These are phyloP conservation scores for Metschnikowia koreensis DNA, from an alignment of 805 yeast species.

Conservation along the genomic window DNA sequence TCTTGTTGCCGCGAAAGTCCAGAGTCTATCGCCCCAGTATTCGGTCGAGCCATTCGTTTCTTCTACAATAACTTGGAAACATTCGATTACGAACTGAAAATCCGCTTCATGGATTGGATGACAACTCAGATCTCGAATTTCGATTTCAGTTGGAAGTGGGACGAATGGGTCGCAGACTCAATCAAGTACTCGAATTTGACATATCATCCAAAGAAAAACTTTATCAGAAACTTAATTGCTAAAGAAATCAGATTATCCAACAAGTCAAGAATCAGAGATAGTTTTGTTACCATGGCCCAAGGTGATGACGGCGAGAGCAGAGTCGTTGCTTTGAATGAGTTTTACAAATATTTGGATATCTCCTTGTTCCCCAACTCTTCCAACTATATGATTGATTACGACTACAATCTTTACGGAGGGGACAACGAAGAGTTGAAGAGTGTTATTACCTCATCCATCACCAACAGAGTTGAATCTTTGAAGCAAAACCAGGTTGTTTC, in stretches of 20 bases:
- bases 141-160: conserved; percentile 97
- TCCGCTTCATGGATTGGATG: conserved; percentile 85
- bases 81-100: conserved; percentile 70
- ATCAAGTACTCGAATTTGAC: conserved; percentile 40
- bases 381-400: conserved; percentile 33
- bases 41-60: conserved; percentile 84
- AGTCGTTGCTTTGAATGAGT: conserved; percentile 32
- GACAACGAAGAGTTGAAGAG: conserved; percentile 26
- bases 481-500: conserved; percentile 22
- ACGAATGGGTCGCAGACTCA: conserved; percentile 78
- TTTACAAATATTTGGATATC: conserved; percentile 38
- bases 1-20: conserved; percentile 80
- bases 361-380: conserved; percentile 31
- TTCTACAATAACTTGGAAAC: conserved; percentile 65
- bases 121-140: conserved; percentile 90
- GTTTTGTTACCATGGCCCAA: conserved; percentile 46
- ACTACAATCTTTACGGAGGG: conserved; percentile 34
- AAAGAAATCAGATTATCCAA: conserved; percentile 86
- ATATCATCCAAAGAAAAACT: conserved; percentile 70
- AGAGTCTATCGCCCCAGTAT: conserved; percentile 82
- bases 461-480: conserved; percentile 24
- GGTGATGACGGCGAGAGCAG: conserved; percentile 20
- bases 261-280: conserved; percentile 63
- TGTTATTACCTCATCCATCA: conserved; percentile 25
- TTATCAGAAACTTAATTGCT: conserved; percentile 73